Evolutionary conservation across 257 asterid genomes (phyloP).

Genomic region (Mitragyna speciosa): DNA sequence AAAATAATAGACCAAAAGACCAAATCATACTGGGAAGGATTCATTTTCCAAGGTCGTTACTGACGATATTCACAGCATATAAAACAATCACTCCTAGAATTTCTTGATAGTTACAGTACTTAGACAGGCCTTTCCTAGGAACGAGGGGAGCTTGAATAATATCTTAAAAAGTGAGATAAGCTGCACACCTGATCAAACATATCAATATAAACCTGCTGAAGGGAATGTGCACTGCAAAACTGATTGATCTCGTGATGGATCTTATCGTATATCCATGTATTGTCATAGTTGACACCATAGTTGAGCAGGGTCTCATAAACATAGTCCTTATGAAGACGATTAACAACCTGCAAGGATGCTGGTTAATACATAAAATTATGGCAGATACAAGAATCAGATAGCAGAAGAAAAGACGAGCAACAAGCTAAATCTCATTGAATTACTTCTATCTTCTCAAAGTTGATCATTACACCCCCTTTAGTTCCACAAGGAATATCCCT

Average conservation of each 20-base stretch:
- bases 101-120: background rate
- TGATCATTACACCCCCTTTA: slow-evolving; percentile 96
- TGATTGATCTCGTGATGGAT: slow-evolving; percentile 99
- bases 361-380: slow-evolving; percentile 18
- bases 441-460: slow-evolving; percentile 95
- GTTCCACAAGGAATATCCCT: slow-evolving; percentile 99
- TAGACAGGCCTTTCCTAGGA: background rate
- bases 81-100: background rate
- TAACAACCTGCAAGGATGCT: slow-evolving; percentile 68
- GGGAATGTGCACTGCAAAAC: slow-evolving; percentile 92
- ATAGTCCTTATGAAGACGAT: slow-evolving; percentile 79
- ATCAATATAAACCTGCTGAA: slow-evolving; percentile 96
- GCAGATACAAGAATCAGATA: background rate
- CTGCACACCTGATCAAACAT: slow-evolving; percentile 92
- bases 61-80: background rate
- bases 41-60: background rate
- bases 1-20: background rate
- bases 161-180: background rate
- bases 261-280: slow-evolving; percentile 98
- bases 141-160: background rate
- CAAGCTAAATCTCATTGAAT: slow-evolving; percentile 3
- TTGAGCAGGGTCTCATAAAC: slow-evolving; percentile 76
- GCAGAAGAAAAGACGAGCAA: slow-evolving; percentile 1
- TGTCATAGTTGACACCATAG: slow-evolving; percentile 91
- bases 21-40: background rate